These are phyloP conservation scores for Trichoderma sp. DNA, from an alignment of 2,329 filamentous ascomycete genomes.

Conservation along the genomic window DNA sequence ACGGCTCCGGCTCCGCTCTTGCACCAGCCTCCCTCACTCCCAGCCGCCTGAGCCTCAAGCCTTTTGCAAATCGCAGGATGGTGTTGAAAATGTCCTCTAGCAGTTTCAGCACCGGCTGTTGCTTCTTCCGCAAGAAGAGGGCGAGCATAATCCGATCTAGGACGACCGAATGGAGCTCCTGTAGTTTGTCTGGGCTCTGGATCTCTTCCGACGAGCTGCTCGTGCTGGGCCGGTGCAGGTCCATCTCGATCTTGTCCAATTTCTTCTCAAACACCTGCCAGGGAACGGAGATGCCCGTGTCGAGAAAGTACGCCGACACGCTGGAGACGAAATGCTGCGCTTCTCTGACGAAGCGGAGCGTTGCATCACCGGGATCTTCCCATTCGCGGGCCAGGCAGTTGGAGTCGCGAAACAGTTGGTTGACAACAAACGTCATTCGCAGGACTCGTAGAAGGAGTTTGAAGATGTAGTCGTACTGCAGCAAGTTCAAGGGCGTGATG, in stretches of 20 bases:
- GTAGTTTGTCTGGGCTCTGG: conserved; percentile 65
- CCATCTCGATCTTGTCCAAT: conserved; percentile 63
- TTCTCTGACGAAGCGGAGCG: conserved; percentile 69
- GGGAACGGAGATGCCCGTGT: conserved; percentile 70
- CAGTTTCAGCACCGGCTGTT: conserved; percentile 70
- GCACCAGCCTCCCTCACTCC: conserved; percentile 33
- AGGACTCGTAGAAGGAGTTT: conserved; percentile 74
- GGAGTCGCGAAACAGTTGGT: conserved; percentile 63
- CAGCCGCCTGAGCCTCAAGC: conserved; percentile 45
- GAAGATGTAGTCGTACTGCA: conserved; percentile 86
- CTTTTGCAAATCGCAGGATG: conserved; percentile 71
- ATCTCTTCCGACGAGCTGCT: conserved; percentile 38
- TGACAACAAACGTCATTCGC: conserved; percentile 76
- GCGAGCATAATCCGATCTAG: conserved; percentile 76
- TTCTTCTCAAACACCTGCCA: conserved; percentile 73
- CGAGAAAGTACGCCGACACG: conserved; percentile 77
- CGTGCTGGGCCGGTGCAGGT: conserved; percentile 52
- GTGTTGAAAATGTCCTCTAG: conserved; percentile 75
- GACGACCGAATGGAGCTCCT: conserved; percentile 69
- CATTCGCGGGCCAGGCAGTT: conserved; percentile 45
- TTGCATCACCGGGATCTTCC: conserved; percentile 43
- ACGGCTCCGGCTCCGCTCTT: not conserved
- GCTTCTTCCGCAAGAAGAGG: conserved; percentile 72
- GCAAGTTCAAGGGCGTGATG: conserved; percentile 69
- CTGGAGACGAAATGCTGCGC: conserved; percentile 77